Conservation (phyloP, 2,329 filamentous ascomycete species). For the Rosellinia necatrix region DNA sequence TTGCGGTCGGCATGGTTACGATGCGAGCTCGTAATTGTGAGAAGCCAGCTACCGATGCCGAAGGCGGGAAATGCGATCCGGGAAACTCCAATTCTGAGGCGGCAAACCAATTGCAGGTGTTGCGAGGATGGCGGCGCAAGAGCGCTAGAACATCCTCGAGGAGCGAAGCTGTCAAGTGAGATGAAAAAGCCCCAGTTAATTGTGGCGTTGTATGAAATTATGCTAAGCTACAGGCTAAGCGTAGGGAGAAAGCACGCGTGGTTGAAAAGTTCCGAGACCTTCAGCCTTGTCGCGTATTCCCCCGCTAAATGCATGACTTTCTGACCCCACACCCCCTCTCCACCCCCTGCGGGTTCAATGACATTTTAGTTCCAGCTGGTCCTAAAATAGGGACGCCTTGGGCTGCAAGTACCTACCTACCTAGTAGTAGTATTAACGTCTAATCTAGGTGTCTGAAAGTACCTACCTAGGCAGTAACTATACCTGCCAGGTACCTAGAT, state of each 20-base stretch:
- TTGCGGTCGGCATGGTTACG: conserved; percentile 60
- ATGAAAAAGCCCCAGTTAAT: not conserved
- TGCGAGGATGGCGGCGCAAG: conserved; percentile 15
- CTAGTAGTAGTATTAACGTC: not conserved
- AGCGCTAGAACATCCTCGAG: conserved; percentile 17
- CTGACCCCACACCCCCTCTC: too few species aligned
- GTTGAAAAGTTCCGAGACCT: conserved; percentile 9
- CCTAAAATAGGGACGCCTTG: not conserved
- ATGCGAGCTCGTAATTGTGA: conserved; percentile 19
- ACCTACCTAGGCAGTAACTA: not conserved
- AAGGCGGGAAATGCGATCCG: conserved; percentile 17
- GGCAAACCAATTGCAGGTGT: conserved; percentile 1
- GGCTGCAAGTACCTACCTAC: conserved; percentile 1
- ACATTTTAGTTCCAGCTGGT: too few species aligned
- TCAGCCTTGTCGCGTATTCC: conserved; percentile 37
- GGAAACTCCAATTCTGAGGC: conserved; percentile 19
- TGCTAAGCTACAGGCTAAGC: too few species aligned
- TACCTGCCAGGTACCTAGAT: not conserved
- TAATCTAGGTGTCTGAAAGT: too few species aligned
- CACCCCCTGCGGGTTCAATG: too few species aligned
- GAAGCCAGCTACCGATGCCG: conserved; percentile 21
- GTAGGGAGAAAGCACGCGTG: too few species aligned
- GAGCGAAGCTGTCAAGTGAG: not conserved
- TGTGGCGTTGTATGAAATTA: conserved; percentile 25
- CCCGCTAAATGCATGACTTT: conserved; percentile 3